These are phyloP conservation scores for Achaetomium macrosporum DNA, from an alignment of 2,329 filamentous ascomycete genomes.

Conservation along the genomic window DNA sequence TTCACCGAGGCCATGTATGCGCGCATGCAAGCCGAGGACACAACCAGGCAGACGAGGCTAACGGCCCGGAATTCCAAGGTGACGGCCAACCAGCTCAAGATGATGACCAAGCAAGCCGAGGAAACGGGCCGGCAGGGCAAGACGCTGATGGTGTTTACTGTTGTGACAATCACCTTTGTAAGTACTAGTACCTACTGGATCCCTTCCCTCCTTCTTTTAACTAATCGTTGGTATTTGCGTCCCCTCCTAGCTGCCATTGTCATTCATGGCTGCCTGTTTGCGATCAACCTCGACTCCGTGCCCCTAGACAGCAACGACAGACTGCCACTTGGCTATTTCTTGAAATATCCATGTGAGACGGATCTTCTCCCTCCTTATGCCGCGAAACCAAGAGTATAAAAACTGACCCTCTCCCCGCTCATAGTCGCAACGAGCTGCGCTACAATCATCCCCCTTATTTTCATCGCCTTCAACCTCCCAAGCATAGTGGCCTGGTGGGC, in stretches of 20 bases:
- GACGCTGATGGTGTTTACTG: not conserved
- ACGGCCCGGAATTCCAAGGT: not conserved
- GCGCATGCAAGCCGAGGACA: not conserved
- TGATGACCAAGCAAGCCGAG: not conserved
- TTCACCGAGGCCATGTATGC: not conserved
- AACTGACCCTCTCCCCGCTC: too few relatives aligned
- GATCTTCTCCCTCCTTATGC: too few relatives aligned
- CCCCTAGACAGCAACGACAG: not conserved
- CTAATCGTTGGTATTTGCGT: not conserved
- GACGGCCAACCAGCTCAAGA: not conserved
- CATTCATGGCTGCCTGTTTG: slow-evolving; percentile 1
- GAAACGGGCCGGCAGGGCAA: not conserved
- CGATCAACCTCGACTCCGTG: not conserved
- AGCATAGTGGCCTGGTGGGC: not conserved
- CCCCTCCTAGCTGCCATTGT: not conserved
- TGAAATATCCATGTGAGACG: not conserved
- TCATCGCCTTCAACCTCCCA: not conserved
- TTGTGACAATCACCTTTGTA: not conserved
- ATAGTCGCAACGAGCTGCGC: not conserved
- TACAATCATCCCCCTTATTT: not conserved
- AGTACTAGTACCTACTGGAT: not conserved
- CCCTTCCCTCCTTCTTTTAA: not conserved
- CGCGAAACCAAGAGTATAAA: too few relatives aligned
- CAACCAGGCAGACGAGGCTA: not conserved
- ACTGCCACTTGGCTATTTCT: not conserved